A percentile compares a stretch with the other conserved stretches of the same genome.
Conservation (phyloP, 331 rosid species). For the Malus hybrid region DNA sequence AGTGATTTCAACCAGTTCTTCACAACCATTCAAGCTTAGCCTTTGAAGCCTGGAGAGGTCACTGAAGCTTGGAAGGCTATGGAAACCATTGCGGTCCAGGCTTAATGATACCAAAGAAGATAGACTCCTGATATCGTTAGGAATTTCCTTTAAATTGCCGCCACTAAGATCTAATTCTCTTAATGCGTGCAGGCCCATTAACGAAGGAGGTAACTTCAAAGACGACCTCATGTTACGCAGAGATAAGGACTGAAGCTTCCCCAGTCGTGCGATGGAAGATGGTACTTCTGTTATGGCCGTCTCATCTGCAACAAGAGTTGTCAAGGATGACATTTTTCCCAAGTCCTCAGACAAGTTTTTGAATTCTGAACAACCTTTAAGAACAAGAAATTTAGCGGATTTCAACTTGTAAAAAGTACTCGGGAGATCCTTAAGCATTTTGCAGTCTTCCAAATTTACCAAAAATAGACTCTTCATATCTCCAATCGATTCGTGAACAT, state of each 20-base stretch:
- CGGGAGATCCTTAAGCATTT: slow-evolving; percentile 2
- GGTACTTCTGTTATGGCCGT: slow-evolving; percentile 6
- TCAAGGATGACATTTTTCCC: slow-evolving; percentile 9
- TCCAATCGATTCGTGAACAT: slow-evolving; percentile 31
- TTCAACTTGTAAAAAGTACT: neutral
- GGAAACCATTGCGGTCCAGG: neutral
- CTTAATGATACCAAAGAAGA: neutral
- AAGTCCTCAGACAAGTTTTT: neutral
- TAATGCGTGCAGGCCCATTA: neutral
- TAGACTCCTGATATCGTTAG: neutral
- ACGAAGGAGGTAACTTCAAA: neutral
- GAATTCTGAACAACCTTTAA: slow-evolving; percentile 7
- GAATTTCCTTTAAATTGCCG: neutral
- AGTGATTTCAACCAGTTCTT: no score
- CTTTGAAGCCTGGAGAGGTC: no score
- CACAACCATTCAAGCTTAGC: neutral
- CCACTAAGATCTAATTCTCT: no score
- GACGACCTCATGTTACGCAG: neutral
- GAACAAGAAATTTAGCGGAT: neutral
- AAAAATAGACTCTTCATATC: slow-evolving; percentile 5
- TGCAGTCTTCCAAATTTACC: slow-evolving; percentile 31
- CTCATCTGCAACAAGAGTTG: slow-evolving; percentile 4
- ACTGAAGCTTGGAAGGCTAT: no score
- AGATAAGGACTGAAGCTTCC: neutral
- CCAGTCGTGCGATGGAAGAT: neutral